These are phyloP conservation scores for Calonectria leucothoes DNA, from an alignment of 2,329 filamentous ascomycete genomes.

Conservation along the genomic window DNA sequence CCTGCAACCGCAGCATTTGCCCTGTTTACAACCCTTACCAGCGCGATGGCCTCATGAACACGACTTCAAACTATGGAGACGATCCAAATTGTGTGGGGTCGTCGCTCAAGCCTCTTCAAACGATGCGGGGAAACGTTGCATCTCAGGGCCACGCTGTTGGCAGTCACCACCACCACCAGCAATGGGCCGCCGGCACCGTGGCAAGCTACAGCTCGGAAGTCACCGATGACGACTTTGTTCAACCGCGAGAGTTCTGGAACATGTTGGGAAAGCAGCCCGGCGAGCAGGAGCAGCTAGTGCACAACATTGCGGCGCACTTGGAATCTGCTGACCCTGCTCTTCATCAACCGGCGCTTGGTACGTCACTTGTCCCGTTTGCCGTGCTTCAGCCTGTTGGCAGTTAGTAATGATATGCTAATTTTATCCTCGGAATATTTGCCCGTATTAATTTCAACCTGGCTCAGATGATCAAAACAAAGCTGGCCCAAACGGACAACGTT, in stretches of 20 bases:
- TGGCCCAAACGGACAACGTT: not conserved
- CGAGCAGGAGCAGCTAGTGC: not conserved
- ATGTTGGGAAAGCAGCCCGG: slow-evolving; percentile 3
- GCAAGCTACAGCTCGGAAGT: slow-evolving; percentile 58
- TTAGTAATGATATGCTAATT: not conserved
- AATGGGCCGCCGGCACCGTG: slow-evolving; percentile 65
- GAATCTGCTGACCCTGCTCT: not conserved
- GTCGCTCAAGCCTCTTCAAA: slow-evolving; percentile 43
- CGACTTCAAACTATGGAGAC: slow-evolving; percentile 39
- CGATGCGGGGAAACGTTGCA: not conserved
- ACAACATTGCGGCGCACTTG: slow-evolving; percentile 1
- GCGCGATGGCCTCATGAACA: slow-evolving; percentile 40
- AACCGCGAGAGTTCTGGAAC: slow-evolving; percentile 17
- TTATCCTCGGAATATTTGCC: not conserved
- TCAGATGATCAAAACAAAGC: not conserved
- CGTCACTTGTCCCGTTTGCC: not conserved
- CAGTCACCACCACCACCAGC: slow-evolving; percentile 52
- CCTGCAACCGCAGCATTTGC: slow-evolving; percentile 38
- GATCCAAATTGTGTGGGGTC: slow-evolving; percentile 42
- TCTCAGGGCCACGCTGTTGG: slow-evolving; percentile 31
- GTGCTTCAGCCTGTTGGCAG: too few species aligned
- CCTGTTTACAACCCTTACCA: slow-evolving; percentile 19
- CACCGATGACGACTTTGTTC: slow-evolving; percentile 12
- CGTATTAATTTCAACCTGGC: slow-evolving; percentile 3
- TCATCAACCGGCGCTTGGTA: slow-evolving; percentile 10